phyloP scores from a whole-genome alignment of 2,329 filamentous ascomycete genomes.

The Achaetomium macrosporum region DNA sequence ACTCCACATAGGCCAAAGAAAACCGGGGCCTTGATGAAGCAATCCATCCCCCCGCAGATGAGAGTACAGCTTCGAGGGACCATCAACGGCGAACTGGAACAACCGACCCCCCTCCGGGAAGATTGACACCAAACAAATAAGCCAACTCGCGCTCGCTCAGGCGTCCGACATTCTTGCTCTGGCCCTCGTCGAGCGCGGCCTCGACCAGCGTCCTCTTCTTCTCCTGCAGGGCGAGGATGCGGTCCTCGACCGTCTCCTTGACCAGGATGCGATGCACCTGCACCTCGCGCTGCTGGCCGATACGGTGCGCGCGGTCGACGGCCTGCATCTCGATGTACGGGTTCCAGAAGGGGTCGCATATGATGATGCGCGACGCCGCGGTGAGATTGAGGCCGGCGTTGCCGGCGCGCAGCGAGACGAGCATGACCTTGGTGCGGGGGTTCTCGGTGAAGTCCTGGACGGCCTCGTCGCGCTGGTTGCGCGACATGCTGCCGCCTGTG shows the following conservation, averaged over 20 bases:
- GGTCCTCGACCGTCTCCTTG: slow-evolving; percentile 75
- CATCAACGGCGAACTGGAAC: too few species aligned
- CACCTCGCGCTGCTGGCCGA: slow-evolving; percentile 70
- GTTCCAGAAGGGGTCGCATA: slow-evolving; percentile 93
- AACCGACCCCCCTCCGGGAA: not conserved
- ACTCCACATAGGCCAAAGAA: too few species aligned
- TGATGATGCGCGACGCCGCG: slow-evolving; percentile 76
- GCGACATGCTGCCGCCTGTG: slow-evolving; percentile 69
- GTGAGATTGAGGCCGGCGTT: slow-evolving; percentile 84
- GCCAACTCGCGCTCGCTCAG: slow-evolving; percentile 62
- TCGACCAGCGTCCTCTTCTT: slow-evolving; percentile 73
- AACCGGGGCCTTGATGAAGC: too few species aligned
- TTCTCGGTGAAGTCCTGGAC: slow-evolving; percentile 60
- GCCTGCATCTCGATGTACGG: slow-evolving; percentile 90
- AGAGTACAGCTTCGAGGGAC: too few species aligned
- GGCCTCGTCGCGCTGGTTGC: slow-evolving; percentile 58
- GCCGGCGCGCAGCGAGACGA: slow-evolving; percentile 73
- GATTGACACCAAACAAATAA: slow-evolving; percentile 55
- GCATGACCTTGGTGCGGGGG: slow-evolving; percentile 58
- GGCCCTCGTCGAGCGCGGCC: slow-evolving; percentile 71
- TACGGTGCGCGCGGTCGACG: slow-evolving; percentile 81
- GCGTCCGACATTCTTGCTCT: slow-evolving; percentile 58
- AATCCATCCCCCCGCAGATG: too few species aligned
- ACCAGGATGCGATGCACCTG: slow-evolving; percentile 76
- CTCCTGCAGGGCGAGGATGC: slow-evolving; percentile 73